Evolutionary conservation across 495 filamentous ascomycete genomes (phyloP), one percentile per base, ranked within the genome.

Genomic region (Cladorrhinum samala): DNA sequence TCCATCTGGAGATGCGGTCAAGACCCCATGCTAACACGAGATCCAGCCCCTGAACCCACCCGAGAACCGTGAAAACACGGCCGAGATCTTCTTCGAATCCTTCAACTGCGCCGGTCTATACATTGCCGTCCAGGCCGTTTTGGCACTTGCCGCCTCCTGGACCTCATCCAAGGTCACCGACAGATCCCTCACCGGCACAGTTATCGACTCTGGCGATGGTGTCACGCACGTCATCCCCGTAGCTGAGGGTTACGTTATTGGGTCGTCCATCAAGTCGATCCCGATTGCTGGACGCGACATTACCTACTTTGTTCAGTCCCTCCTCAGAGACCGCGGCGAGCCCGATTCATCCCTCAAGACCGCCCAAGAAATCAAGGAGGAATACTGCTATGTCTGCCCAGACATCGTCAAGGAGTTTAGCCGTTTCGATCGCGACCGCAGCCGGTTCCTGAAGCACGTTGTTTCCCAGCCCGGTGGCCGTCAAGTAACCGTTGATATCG

Each of bases 31-130:
- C 66, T 71, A 56, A 73, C 54, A 2, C 2, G 17, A 9, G 36
- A 13, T n/a, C 8, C 60, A 96, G 89, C 94, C 93, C 52, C 79
- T 97, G 54, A 97, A 98, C 72, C 93, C 93, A 21, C 93, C 93
- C 17, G 93, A 98, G 76, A 96, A 96, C 71, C 91, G 93, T 58
- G 93, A 98, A 69, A 96, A 96, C 69, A 97, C 93, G 18, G 93
- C 93, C 69, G 93, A 98, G 69, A 97, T 98, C 72, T 96, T 98
- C 86, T 98, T 98, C 74, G 93, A 98, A 66, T 95, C 92, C 16
- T 98, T 97, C 77, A 98, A 98, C 70, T 97, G 93, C 72, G 91
- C 93, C 51, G 93, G 93, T 70, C 85, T 98, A 37, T 98, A 98
- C 72, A 98, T 98, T 62, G 93, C 94, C 39, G 93, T 98, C 9